Evolutionary conservation across 148 eudicot genomes (phyloP), one percentile per base, ranked within the genome.

Genomic region (Fagopyrum tataricum): DNA sequence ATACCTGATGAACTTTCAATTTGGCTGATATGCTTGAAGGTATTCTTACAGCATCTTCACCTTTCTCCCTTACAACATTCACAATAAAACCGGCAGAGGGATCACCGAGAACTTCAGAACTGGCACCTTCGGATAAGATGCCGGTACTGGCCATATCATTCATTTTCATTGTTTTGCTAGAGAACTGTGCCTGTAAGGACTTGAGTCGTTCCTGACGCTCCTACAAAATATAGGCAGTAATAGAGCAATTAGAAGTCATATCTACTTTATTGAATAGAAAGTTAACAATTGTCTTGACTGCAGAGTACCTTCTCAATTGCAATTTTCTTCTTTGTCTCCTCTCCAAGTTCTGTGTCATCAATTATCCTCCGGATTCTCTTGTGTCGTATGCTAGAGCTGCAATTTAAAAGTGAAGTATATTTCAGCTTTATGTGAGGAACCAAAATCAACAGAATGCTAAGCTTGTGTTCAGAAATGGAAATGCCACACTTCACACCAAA

Each of bases 201-300:
- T 90, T 92, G 70, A 96, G 90, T 46, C 93, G 94, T 59, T 92
- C 96, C 81, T 92, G 99, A 55, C 99, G 99, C 81, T 92, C 94
- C 99, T 96, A 74, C 42, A 77, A 40, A 79, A 23, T 43, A 62
- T 20, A 46, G 44, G n/a, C 55, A 78, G 21, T 48, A 15, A 75
- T 23, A 21, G 17, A 80, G 20, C 31, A 66, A 75, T 39, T 6
- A 15, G 42, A 15, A 37, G 43, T 43, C 2, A 14, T 31, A 64
- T 31, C 20, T 31, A 20, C 69, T 64, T 31, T 55, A 55, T 20
- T 21, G 4, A 4, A 14, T 64, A 64, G 18, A 14, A 39, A 3
- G 37, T 12, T 11, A 37, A 64, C 39, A 7, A 64, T 14, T 5
- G 9, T 13, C 9, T 11, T 13, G 43, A 64, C 41, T 64, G 69